Percentiles rank a stretch among this genome's conserved stretches.
Conservation (phyloP, 2,329 filamentous ascomycete genomes). For the Chaetomium sp. region DNA sequence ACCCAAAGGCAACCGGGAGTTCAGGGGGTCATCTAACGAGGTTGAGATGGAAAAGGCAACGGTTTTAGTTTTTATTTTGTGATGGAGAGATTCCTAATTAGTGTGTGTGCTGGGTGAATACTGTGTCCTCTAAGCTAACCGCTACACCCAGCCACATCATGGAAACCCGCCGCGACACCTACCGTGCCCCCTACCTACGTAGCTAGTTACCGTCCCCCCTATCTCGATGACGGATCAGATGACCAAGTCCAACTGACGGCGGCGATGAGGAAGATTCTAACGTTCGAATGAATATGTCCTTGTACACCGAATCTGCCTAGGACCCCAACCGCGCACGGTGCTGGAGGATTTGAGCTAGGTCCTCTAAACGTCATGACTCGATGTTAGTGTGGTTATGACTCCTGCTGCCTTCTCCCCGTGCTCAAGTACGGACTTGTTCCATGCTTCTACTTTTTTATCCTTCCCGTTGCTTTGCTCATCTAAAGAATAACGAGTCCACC, state of each 20-base stretch:
- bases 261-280: neutral
- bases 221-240: neutral
- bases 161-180: neutral
- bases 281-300: neutral
- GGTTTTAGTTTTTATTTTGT: neutral
- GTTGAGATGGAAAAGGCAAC: neutral
- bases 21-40: neutral
- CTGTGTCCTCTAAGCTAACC: no score
- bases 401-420: neutral
- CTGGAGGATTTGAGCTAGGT: neutral
- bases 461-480: no score
- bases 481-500: no score
- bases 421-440: neutral
- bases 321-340: neutral
- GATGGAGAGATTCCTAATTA: neutral
- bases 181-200: no score
- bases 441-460: neutral
- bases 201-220: no score
- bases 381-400: neutral
- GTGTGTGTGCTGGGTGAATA: neutral
- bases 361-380: neutral
- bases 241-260: neutral
- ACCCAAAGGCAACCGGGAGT: neutral
- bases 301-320: neutral
- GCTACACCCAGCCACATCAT: neutral